A percentile compares a stretch with the other conserved stretches of the same genome.
These are phyloP conservation scores for Stephania cephalantha DNA, from an alignment of 164 flowering plant species.

Conservation along the genomic window DNA sequence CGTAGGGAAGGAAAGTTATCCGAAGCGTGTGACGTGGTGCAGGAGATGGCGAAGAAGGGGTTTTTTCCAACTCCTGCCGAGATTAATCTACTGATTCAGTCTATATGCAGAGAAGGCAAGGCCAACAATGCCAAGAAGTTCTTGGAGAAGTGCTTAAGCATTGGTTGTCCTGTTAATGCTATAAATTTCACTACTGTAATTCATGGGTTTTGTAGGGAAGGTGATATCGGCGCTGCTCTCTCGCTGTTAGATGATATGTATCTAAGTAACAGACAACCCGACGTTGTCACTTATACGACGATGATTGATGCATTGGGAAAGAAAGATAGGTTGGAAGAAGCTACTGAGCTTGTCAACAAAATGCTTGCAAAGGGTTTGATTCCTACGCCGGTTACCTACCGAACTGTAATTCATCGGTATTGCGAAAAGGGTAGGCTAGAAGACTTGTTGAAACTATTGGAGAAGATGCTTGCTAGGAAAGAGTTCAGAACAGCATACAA, in stretches of 20 bases:
- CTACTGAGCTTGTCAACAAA: constrained; percentile 47
- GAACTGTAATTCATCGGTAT: constrained; percentile 67
- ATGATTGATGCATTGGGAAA: constrained; percentile 66
- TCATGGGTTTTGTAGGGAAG: constrained; percentile 73
- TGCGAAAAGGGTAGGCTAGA: constrained; percentile 61
- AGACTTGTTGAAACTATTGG: constrained; percentile 56
- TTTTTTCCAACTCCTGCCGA: constrained; percentile 76
- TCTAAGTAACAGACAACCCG: constrained; percentile 76
- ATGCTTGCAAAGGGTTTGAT: constrained; percentile 66
- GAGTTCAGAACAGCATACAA: constrained; percentile 56
- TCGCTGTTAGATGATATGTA: constrained; percentile 94
- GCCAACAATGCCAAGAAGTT: constrained; percentile 55
- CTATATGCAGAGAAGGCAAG: constrained; percentile 57
- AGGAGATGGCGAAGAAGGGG: constrained; percentile 63
- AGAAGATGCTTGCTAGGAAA: constrained; percentile 64
- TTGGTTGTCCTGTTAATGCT: constrained; percentile 76
- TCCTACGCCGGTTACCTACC: constrained; percentile 78
- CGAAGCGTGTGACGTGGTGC: constrained; percentile 69
- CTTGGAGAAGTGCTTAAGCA: constrained; percentile 68
- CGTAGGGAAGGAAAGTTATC: constrained; percentile 66
- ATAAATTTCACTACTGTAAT: constrained; percentile 74
- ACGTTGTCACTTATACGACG: constrained; percentile 69
- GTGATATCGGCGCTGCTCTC: constrained; percentile 63
- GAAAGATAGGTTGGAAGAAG: constrained; percentile 69
- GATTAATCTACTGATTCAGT: constrained; percentile 59